These are phyloP conservation scores for Boletus vinaceobasis DNA, from an alignment of 768 basidiomycete genomes.

Conservation along the genomic window DNA sequence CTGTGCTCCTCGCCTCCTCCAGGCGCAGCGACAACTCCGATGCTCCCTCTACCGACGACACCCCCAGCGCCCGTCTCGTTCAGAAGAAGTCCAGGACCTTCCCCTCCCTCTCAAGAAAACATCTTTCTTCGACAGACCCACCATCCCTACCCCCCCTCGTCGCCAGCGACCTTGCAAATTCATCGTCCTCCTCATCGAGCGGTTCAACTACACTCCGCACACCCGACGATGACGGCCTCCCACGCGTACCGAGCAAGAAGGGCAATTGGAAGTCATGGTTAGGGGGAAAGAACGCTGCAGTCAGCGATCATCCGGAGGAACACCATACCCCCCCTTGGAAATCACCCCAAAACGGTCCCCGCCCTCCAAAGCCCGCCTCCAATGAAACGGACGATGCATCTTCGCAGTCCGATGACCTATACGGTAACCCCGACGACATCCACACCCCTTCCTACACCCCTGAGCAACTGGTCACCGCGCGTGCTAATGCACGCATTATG, in stretches of 20 bases:
- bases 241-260: conserved; percentile 36
- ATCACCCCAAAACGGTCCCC: conserved; percentile 21
- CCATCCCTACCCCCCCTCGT: conserved; percentile 21
- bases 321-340: conserved; percentile 31
- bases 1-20: conserved; percentile 49
- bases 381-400: conserved; percentile 35
- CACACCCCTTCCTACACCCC: conserved; percentile 15
- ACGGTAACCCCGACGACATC: conserved; percentile 19
- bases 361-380: conserved; percentile 21
- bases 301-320: conserved; percentile 28
- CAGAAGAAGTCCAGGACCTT: conserved; percentile 26
- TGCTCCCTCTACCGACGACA: conserved; percentile 15
- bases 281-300: conserved; percentile 34
- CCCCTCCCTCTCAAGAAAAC: conserved; percentile 30
- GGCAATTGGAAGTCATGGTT: conserved; percentile 61
- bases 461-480: conserved; percentile 31
- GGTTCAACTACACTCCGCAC: conserved; percentile 52
- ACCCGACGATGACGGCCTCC: conserved; percentile 52
- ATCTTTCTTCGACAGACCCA: conserved; percentile 11
- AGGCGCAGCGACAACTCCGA: conserved; percentile 33
- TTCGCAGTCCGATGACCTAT: conserved; percentile 37
- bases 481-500: conserved; percentile 39
- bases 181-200: conserved; percentile 61
- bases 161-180: conserved; percentile 38
- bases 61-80: conserved; percentile 5